Evolutionary conservation across 805 yeast species (phyloP).

Genomic region (Wickerhamomyces kurtzmanii): DNA sequence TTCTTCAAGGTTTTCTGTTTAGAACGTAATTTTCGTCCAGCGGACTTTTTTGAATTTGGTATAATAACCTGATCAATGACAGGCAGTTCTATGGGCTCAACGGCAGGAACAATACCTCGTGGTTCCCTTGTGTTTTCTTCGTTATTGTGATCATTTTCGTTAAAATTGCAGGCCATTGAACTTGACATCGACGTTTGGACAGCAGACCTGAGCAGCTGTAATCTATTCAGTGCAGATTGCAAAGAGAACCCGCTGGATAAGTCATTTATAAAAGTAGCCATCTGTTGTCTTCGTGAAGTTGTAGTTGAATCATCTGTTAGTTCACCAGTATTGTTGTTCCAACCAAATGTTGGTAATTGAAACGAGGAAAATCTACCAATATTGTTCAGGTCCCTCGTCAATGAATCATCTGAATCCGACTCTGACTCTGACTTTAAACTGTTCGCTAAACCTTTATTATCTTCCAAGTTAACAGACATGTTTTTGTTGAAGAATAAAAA

Average conservation of each 20-base stretch:
- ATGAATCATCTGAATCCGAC: constrained; percentile 24
- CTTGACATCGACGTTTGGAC: constrained; percentile 19
- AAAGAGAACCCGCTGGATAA: constrained; percentile 35
- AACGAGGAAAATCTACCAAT: constrained; percentile 30
- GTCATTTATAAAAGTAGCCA: constrained; percentile 22
- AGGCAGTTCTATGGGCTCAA: constrained; percentile 36
- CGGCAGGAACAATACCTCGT: constrained; percentile 40
- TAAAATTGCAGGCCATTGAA: constrained; percentile 19
- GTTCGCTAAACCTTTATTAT: too few relatives aligned
- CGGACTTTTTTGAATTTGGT: constrained; percentile 30
- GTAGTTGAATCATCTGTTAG: not conserved
- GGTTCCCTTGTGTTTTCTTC: constrained; percentile 35
- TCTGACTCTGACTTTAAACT: constrained; percentile 5
- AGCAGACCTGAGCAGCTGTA: constrained; percentile 27
- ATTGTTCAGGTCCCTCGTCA: constrained; percentile 38
- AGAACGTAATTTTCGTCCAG: constrained; percentile 6
- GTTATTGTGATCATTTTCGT: constrained; percentile 5
- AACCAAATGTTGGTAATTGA: constrained; percentile 13
- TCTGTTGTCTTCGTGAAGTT: constrained; percentile 18
- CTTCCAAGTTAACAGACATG: too few relatives aligned
- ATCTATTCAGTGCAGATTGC: constrained; percentile 39
- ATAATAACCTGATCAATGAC: constrained; percentile 40
- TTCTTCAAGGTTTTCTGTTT: constrained; percentile 2
- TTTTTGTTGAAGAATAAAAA: too few relatives aligned
- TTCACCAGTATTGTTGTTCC: constrained; percentile 2